Conservation (phyloP, 345 rosid genomes). For the Syzygium aromaticum region DNA sequence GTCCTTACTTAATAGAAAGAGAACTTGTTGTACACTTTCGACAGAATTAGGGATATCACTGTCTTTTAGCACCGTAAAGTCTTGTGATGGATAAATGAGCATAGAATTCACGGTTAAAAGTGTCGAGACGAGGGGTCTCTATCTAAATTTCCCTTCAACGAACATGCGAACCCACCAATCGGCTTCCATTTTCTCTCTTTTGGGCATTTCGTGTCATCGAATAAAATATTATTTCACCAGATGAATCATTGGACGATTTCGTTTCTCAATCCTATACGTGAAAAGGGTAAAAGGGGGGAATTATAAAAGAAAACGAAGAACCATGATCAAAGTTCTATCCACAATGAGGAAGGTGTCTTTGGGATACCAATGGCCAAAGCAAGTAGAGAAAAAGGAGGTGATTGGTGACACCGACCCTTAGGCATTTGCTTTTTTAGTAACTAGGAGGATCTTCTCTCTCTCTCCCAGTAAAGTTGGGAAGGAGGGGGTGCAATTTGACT, state of each 20-base stretch:
- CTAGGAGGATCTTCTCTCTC: neutral
- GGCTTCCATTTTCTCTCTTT: neutral
- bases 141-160: neutral
- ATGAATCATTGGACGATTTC: neutral
- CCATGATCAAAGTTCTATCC: neutral
- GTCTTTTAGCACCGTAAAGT: rapidly evolving
- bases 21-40: neutral
- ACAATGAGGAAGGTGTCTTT: neutral
- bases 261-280: neutral
- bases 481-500: neutral
- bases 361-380: neutral
- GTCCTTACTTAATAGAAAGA: neutral
- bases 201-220: neutral
- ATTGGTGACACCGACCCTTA: neutral
- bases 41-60: neutral
- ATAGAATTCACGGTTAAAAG: rapidly evolving
- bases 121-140: neutral
- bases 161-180: neutral
- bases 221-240: neutral
- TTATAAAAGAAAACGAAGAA: neutral
- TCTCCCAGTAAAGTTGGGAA: neutral
- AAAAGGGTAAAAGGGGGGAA: neutral
- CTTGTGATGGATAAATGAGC: neutral
- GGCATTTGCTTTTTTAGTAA: neutral
- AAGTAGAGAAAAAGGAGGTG: neutral